Base-by-base conservation (phyloP, 2,329 filamentous ascomycete species). In the Calonectria henricotiae region DNA sequence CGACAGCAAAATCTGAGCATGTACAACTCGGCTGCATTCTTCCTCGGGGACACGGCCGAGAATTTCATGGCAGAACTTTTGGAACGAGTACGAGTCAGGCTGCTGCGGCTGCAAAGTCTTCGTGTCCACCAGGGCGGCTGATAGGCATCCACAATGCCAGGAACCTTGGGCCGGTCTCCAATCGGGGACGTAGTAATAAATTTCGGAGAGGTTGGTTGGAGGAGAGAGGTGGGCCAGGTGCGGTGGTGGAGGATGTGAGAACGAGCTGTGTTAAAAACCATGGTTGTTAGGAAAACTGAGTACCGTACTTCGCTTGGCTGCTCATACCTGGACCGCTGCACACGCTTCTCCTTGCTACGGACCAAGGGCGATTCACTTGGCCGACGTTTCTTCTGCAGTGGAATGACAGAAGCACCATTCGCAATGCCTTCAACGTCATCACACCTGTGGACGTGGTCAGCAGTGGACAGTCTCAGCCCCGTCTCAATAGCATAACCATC, bases 111-210 rank as follows among this genome's bases (percentile, higher is more conserved):
- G 51, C 32, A 13, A 15, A 4, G 20, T 58, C 2, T n/a, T 58
- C 6, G 20, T 20, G 15, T 58, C 51, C 8, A 25, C 35, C 32
- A 58, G 20, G 9, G 51, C 51, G 15, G 17, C 32, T 15, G 51
- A 58, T 11, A 58, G 35, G 20, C 51, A 58, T 23, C 51, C 51
- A 5, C 51, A 58, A n/a, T 58, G 51, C 51, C 51, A 58, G 9
- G 51, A 58, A 23, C 15, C 51, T 58, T 39, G 51, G 37, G 51
- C 32, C 7, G 32, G 51, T n/a, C 20, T 39, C 32, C 51, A 39
- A 17, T 58, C 51, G 4, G 51, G 51, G 32, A 58, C 51, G 35
- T 58, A 58, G 20, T 58, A 58, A 15, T 58, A 58, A 13, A 58
- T 58, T 58, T 58, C 51, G 51, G 51, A 58, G 8, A 58, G 37